A percentile compares a stretch with the other conserved stretches of the same genome.
Conservation (phyloP, 2,329 filamentous ascomycete genomes). For the Pseudocercospora crystallina region DNA sequence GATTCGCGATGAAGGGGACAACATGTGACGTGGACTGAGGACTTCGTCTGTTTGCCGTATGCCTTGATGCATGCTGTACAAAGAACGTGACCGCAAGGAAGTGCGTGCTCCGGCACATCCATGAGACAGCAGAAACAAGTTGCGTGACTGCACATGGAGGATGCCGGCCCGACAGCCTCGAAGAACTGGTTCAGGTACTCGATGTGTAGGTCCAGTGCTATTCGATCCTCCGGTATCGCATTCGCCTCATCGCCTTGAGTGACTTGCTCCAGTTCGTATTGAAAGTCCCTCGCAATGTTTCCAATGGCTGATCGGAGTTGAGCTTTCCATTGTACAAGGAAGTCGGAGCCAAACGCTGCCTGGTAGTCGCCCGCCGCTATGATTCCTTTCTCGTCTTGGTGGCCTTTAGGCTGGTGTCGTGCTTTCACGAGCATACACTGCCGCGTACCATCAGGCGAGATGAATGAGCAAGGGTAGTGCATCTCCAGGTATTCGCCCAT, state of each 20-base stretch:
- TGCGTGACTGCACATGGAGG: constrained; percentile 33
- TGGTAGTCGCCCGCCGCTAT: constrained; percentile 44
- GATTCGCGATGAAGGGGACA: constrained; percentile 38
- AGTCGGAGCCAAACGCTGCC: constrained; percentile 39
- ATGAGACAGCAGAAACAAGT: constrained; percentile 51
- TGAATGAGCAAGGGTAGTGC: constrained; percentile 49
- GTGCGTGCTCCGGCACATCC: constrained; percentile 43
- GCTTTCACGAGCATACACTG: constrained; percentile 36
- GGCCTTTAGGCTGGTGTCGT: constrained; percentile 36
- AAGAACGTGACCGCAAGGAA: constrained; percentile 50
- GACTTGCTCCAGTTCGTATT: constrained; percentile 33
- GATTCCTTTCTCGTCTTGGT: constrained; percentile 47
- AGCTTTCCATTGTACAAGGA: constrained; percentile 29
- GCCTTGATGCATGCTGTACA: constrained; percentile 44
- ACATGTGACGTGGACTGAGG: constrained; percentile 27
- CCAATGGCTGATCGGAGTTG: constrained; percentile 33
- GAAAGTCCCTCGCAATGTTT: constrained; percentile 32
- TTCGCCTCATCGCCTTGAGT: constrained; percentile 28
- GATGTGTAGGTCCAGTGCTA: constrained; percentile 32
- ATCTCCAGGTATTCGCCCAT: constrained; percentile 47
- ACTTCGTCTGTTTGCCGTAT: constrained; percentile 34
- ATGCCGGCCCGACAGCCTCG: constrained; percentile 40
- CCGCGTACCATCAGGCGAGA: constrained; percentile 31
- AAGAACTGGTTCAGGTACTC: constrained; percentile 40
- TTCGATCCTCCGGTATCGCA: constrained; percentile 32